Evolutionary conservation across 805 yeast species (phyloP).

Genomic region (Kluyveromyces lactis): DNA sequence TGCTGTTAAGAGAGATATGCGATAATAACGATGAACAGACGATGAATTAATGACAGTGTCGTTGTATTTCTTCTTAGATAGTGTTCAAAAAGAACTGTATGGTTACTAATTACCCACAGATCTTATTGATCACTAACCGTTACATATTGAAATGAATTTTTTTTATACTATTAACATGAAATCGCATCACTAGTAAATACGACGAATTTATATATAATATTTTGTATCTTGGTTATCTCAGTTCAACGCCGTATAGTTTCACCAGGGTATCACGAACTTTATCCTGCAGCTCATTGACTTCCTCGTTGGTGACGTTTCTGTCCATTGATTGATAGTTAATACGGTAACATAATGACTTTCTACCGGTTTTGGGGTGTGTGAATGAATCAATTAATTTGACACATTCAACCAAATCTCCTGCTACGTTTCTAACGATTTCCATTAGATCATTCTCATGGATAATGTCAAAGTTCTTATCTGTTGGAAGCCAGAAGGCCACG

Average conservation of each 20-base stretch:
- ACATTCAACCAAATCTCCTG: conserved; percentile 84
- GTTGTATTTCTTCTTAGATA: too few species aligned
- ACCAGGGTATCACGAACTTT: conserved; percentile 52
- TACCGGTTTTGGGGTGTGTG: conserved; percentile 72
- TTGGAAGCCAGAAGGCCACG: conserved; percentile 83
- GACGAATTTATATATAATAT: too few species aligned
- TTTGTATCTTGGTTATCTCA: conserved; percentile 31
- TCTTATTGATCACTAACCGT: too few species aligned
- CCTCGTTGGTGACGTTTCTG: conserved; percentile 76
- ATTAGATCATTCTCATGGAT: conserved; percentile 85
- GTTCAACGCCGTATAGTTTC: conserved; percentile 44
- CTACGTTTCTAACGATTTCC: conserved; percentile 81
- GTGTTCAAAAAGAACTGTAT: too few species aligned
- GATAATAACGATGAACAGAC: too few species aligned
- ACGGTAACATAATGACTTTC: conserved; percentile 77
- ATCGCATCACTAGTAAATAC: too few species aligned
- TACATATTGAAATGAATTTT: too few species aligned
- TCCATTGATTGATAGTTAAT: conserved; percentile 95
- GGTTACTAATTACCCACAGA: too few species aligned
- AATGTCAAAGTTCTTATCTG: conserved; percentile 22
- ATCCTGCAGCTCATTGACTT: conserved; percentile 67
- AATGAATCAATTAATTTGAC: conserved; percentile 78
- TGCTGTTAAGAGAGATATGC: too few species aligned
- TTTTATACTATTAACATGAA: too few species aligned
- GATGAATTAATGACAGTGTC: too few species aligned